Evolutionary conservation across 208 protist genomes (phyloP).

Genomic region (Leptomonas pyrrhocoris): DNA sequence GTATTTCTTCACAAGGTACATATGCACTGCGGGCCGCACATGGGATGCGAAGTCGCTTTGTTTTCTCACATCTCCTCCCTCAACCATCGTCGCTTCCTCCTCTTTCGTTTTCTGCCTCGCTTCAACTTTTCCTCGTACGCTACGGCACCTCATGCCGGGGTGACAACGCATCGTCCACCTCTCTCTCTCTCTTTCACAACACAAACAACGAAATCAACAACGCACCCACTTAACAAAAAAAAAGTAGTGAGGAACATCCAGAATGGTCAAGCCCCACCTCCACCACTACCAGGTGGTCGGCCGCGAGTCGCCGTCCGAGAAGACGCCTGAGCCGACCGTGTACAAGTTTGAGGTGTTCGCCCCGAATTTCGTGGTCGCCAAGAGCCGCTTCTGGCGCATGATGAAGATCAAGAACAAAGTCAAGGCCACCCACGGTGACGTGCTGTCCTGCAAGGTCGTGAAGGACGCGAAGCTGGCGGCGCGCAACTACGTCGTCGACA

Average conservation of each 20-base stretch:
- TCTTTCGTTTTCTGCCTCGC: too few relatives aligned
- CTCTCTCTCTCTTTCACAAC: constrained; percentile 5
- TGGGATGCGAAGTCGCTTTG: too few relatives aligned
- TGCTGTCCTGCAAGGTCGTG: constrained; percentile 93
- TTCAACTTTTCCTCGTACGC: too few relatives aligned
- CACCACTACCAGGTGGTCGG: constrained; percentile 96
- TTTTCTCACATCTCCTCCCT: too few relatives aligned
- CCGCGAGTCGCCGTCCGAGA: constrained; percentile 92
- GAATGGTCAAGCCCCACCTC: constrained; percentile 83
- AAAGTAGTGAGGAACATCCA: constrained; percentile 25
- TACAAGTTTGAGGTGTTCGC: constrained; percentile 99
- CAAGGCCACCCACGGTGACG: constrained; percentile 98
- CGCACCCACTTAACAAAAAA: not conserved
- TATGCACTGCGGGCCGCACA: too few relatives aligned
- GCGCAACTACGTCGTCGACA: constrained; percentile 99
- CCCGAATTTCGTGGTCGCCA: constrained; percentile 97
- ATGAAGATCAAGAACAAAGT: constrained; percentile 97
- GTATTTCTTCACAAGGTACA: too few relatives aligned
- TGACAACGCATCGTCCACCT: not conserved
- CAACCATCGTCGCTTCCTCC: too few relatives aligned
- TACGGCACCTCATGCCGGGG: too few relatives aligned
- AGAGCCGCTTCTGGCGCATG: constrained; percentile 99
- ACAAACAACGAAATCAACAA: too few relatives aligned
- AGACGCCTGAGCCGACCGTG: constrained; percentile 93
- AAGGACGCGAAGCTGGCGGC: constrained; percentile 96